A percentile compares a stretch with the other conserved stretches of the same genome.
Conservation (phyloP, 1,284 basidiomycete genomes). For the Cutaneotrichosporon cyanovorans region DNA sequence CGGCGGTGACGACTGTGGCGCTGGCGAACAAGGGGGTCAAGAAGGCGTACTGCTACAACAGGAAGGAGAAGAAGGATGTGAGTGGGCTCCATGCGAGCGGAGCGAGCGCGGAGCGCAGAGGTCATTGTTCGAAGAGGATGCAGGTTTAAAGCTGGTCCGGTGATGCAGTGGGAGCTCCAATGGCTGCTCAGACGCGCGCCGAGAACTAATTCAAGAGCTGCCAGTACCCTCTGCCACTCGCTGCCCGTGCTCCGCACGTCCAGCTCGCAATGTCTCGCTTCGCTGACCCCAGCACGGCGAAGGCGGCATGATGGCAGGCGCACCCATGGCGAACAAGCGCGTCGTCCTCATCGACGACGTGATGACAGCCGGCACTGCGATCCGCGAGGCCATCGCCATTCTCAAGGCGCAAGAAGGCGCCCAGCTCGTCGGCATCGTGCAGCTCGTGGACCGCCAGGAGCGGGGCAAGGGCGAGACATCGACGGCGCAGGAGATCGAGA, state of each 20-base stretch:
- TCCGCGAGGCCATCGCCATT: constrained; percentile 69
- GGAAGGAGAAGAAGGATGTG: constrained; percentile 85
- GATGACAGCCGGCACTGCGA: constrained; percentile 91
- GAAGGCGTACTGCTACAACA: constrained; percentile 64
- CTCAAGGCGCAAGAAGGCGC: constrained; percentile 60
- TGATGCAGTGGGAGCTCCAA: no score
- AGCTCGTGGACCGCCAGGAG: constrained; percentile 86
- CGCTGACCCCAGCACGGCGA: constrained; percentile 63
- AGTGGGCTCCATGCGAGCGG: constrained; percentile 12
- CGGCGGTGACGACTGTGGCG: constrained; percentile 74
- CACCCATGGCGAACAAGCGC: constrained; percentile 70
- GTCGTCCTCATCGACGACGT: constrained; percentile 92
- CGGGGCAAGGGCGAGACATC: constrained; percentile 58
- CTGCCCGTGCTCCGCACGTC: no score
- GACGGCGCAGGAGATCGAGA: constrained; percentile 79
- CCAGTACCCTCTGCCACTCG: no score
- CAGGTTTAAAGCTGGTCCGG: no score
- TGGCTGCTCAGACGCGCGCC: not conserved
- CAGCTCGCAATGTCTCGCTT: not conserved
- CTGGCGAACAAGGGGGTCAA: constrained; percentile 44
- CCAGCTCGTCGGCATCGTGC: constrained; percentile 80
- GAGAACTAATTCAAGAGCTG: no score
- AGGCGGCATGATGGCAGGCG: constrained; percentile 88
- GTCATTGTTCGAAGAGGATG: no score
- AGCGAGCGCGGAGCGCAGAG: not conserved